Conservation (phyloP, 148 eudicot species). For the Rhododendron williamsianum region DNA sequence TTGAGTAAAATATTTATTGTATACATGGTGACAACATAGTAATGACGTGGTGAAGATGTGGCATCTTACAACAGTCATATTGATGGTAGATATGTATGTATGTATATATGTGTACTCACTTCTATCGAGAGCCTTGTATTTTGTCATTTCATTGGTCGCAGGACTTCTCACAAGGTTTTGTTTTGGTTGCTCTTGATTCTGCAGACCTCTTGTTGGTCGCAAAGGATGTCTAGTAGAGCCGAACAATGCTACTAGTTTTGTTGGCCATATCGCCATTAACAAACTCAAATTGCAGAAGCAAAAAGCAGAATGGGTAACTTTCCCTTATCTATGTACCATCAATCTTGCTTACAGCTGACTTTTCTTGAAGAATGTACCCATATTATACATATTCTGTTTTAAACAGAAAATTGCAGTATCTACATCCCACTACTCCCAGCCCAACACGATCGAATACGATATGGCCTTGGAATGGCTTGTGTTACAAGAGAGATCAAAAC, state of each 20-base stretch:
- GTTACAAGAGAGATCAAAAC: slow-evolving; percentile 37
- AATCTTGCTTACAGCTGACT: background rate
- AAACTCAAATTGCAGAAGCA: slow-evolving; percentile 27
- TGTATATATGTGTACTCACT: background rate
- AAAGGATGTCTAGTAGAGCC: slow-evolving; percentile 17
- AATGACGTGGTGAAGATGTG: no score
- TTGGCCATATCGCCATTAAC: slow-evolving; percentile 45
- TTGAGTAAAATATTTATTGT: no score
- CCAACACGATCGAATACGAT: slow-evolving; percentile 49
- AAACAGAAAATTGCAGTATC: slow-evolving; percentile 38
- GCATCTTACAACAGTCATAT: no score
- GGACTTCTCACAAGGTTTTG: background rate
- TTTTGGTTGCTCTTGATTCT: slow-evolving; percentile 3
- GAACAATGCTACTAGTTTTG: slow-evolving; percentile 21
- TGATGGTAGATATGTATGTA: no score
- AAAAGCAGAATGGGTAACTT: slow-evolving; percentile 21
- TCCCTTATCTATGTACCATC: background rate
- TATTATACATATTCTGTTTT: background rate
- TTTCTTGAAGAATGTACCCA: background rate
- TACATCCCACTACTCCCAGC: slow-evolving; percentile 66
- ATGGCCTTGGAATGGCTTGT: slow-evolving; percentile 56
- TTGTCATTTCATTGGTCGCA: background rate
- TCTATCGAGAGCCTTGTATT: background rate
- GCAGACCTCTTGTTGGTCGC: slow-evolving; percentile 52
- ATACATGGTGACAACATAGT: no score